These are phyloP conservation scores for Limnanthes douglasii DNA, from an alignment of 345 rosid species.

Conservation along the genomic window DNA sequence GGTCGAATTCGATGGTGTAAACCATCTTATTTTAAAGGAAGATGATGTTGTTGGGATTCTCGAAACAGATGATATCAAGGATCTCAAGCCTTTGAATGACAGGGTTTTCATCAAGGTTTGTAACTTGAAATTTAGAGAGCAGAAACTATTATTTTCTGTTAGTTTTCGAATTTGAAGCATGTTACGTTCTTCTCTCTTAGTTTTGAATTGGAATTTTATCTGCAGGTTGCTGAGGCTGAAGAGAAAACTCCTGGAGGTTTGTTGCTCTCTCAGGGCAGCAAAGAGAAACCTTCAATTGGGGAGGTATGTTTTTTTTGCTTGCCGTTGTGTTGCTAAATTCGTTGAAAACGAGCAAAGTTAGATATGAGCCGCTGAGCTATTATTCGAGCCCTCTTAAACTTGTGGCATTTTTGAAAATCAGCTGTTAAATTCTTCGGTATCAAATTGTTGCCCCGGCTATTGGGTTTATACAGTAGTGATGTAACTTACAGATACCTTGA, in stretches of 20 bases:
- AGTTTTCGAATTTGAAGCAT: neutral
- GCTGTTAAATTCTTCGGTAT: too few species aligned
- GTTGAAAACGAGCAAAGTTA: too few species aligned
- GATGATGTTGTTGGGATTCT: constrained; percentile 88
- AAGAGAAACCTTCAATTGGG: constrained; percentile 93
- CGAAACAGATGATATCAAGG: constrained; percentile 86
- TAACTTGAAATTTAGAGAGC: neutral
- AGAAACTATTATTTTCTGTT: too few species aligned
- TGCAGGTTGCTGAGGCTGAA: constrained; percentile 84
- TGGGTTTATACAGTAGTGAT: too few species aligned
- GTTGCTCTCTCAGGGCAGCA: constrained; percentile 66
- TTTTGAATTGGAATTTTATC: neutral
- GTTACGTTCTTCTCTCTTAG: neutral
- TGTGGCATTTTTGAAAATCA: neutral
- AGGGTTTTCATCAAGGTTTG: constrained; percentile 72
- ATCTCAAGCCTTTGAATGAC: constrained; percentile 88
- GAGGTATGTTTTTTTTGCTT: constrained; percentile 21
- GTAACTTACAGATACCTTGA: too few species aligned
- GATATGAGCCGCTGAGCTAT: neutral
- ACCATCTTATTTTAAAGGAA: constrained; percentile 79
- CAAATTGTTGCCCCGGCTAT: too few species aligned
- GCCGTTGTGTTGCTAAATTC: neutral
- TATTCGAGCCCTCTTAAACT: too few species aligned
- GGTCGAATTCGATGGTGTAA: constrained; percentile 58
- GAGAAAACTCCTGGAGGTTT: constrained; percentile 93